phyloP scores from a whole-genome alignment of 441 rosid species.

The Gossypium lobatum region DNA sequence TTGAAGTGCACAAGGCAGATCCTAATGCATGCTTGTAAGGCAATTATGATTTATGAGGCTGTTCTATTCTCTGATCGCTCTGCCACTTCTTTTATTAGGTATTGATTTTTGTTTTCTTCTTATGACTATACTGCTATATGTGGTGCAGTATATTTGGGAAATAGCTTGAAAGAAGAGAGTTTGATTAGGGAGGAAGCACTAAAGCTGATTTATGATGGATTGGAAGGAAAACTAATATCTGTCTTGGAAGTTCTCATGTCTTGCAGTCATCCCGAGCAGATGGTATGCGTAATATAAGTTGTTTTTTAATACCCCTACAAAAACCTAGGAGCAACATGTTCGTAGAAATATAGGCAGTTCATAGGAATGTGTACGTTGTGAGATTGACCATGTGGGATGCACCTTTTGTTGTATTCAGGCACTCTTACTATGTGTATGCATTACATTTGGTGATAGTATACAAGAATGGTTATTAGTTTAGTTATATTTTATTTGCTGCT shows the following conservation, averaged over 20 bases:
- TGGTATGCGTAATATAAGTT: constrained; percentile 40
- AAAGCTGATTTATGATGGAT: constrained; percentile 77
- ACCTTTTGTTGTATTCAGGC: neutral
- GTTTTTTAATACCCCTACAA: neutral
- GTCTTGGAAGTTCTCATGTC: constrained; percentile 55
- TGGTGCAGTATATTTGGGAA: constrained; percentile 57
- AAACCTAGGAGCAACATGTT: constrained; percentile 7
- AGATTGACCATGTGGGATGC: neutral
- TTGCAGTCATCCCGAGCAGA: constrained; percentile 55
- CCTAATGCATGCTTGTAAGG: constrained; percentile 81
- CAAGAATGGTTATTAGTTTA: neutral
- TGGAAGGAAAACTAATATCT: constrained; percentile 60
- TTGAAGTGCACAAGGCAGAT: constrained; percentile 84
- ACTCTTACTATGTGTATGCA: neutral
- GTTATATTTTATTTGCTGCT: constrained; percentile 10
- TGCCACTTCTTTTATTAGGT: constrained; percentile 8
- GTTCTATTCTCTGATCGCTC: neutral
- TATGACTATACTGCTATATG: constrained; percentile 6
- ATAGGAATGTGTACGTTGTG: neutral
- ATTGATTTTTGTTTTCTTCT: constrained; percentile 7
- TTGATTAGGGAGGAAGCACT: constrained; percentile 39
- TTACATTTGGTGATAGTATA: neutral
- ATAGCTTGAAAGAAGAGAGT: constrained; percentile 40
- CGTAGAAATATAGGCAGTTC: neutral
- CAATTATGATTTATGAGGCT: constrained; percentile 4